Evolutionary conservation across 495 filamentous ascomycete genomes (phyloP), one percentile per base, ranked within the genome.

Genomic region (Halenospora varia): DNA sequence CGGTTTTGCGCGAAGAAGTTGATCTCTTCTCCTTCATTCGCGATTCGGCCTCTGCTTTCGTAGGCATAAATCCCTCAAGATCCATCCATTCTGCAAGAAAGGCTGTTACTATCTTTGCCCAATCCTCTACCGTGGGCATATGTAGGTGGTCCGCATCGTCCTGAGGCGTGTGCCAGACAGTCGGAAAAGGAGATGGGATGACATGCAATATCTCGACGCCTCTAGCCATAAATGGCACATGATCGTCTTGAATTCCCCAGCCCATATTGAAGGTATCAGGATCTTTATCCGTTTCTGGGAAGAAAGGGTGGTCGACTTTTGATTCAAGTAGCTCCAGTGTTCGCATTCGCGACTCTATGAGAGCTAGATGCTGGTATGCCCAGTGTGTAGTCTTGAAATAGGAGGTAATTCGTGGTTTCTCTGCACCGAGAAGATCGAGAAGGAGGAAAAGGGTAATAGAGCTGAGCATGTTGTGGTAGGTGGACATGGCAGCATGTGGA

Each of bases 51-150:
- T 53, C 22, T 6, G 47, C 25, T 15, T 39, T 53, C 0, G 49
- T 17, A 0, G 61, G 71, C 25, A 92, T 73, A 49, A 79, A 84
- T 2, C 84, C 87, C 57, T 94, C 91, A 60, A 96, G 66, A 55
- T 95, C 94, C 85, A 98, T 83, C 90, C 91, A 97, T 70, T 96
- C 94, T 0, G 86, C 88, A 42, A 87, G 82, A 78, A 97, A 98
- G 2, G 85, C 91, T 4, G 88, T 86, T 25, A 89, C 69, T 17
- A 98, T 82, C 61, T 78, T 80, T 48, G 86, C 81, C 94, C 94
- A 98, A 67, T 98, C 94, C 66, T 89, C 81, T 26, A 92, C 84
- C 0, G 90, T 96, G 11, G 83, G 77, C 63, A 87, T 71, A 72
- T 98, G 91, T 48, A 98, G 67, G 75, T 97, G 90, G 55, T 85